Base-by-base conservation (phyloP, 2,329 filamentous ascomycete species). In the Scolecobasidium constrictum region DNA sequence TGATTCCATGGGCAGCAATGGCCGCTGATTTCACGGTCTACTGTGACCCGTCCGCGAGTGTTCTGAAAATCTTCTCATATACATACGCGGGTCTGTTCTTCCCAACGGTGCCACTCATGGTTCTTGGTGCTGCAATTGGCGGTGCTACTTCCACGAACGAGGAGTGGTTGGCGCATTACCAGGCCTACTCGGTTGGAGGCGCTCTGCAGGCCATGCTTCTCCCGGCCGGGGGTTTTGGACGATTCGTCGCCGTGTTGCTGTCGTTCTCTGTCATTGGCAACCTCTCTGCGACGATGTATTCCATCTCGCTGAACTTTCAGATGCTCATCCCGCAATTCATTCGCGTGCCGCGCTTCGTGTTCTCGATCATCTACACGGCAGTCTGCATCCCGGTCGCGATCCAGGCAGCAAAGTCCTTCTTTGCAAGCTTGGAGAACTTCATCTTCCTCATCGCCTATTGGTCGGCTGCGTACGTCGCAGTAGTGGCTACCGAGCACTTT, bases 271-370 rank as follows among this genome's bases (percentile, higher is more conserved):
- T 80, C 35, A 58, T 81, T 9, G 77, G 75, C 19, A 80, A 80
- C 56, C 64, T 77, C 9, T 64, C 72, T 2, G 72, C 70, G 13
- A 76, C 73, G 13, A 72, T 75, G 58, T 81, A 81, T 61, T 71
- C 72, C 51, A 69, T 80, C 49, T 75, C 75, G 3, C 65, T 81
- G 48, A 79, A 80, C 63, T 75, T 79, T 56, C 77, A 81, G 58
- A 75, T 77, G 49, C 58, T 81, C 17, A 56, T 76, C 4, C 76
- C 77, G 0, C 67, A 66, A 46, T 66, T 79, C 21, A 63, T 71
- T 43, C 64, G 66, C 35, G 63, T 79, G 3, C 77, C 73, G 4
- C 72, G 77, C 4, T 69, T 73, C 47, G 51, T 76, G 40, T 80
- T 77, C 51, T 67, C 74, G 26, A 52, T 81, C 36, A 56, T 77